These are phyloP conservation scores for Botryotinia calthae DNA, from an alignment of 2,329 filamentous ascomycete genomes.

Conservation along the genomic window DNA sequence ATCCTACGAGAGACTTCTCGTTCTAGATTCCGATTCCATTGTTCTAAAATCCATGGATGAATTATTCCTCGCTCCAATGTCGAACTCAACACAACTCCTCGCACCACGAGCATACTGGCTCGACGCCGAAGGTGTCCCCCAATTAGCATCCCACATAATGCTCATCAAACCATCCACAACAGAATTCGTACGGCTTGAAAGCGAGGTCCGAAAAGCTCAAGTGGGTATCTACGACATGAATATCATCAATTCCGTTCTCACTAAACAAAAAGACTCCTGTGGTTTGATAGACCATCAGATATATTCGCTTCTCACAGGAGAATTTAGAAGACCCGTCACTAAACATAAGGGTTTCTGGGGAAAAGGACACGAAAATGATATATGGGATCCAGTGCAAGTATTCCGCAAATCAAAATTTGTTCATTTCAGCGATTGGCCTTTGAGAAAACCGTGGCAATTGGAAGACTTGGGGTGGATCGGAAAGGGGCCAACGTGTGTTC, in stretches of 20 bases:
- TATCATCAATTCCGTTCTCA: conserved; percentile 43
- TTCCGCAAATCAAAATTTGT: conserved; percentile 54
- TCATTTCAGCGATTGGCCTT: conserved; percentile 59
- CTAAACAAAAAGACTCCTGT: conserved; percentile 39
- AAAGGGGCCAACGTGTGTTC: conserved; percentile 27
- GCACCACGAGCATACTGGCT: conserved; percentile 62
- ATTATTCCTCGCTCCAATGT: conserved; percentile 55
- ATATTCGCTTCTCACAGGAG: conserved; percentile 55
- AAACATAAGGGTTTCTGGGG: conserved; percentile 51
- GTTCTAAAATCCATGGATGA: conserved; percentile 53
- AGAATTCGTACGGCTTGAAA: conserved; percentile 45
- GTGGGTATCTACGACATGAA: conserved; percentile 55
- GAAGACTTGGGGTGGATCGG: conserved; percentile 19
- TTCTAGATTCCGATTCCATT: conserved; percentile 31
- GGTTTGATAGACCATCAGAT: conserved; percentile 55
- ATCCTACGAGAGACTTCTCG: conserved; percentile 47
- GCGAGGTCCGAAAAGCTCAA: conserved; percentile 29
- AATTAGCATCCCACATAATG: conserved; percentile 54
- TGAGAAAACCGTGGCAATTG: conserved; percentile 57
- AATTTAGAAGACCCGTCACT: conserved; percentile 49
- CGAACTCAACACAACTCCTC: conserved; percentile 44
- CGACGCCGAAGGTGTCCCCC: conserved; percentile 43
- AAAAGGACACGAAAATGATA: conserved; percentile 33
- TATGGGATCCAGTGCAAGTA: conserved; percentile 52
- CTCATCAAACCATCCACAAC: conserved; percentile 54